Evolutionary conservation across 306 rosid species (phyloP), one percentile per base, ranked within the genome.

Genomic region (Delonix regia): DNA sequence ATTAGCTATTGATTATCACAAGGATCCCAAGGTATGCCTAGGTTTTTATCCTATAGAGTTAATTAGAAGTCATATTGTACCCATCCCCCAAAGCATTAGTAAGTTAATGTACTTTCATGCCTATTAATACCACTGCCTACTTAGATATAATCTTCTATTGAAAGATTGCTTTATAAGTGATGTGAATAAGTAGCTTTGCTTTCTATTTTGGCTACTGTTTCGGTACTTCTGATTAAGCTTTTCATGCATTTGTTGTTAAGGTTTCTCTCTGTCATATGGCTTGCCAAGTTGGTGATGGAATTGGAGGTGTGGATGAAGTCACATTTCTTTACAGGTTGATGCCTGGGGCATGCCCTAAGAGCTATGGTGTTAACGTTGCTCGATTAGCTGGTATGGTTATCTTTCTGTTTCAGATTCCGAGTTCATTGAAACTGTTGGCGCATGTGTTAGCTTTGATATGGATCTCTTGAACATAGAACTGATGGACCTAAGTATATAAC

Each of bases 311-410:
- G 81, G 98, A 96, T 34, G 97, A 96, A 85, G 98, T 96, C 67
- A 93, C 94, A 77, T 96, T 96, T 85, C 99, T 96, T 70, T 91
- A 96, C 78, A 89, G 90, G 86, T 76, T 93, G 85, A 91, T 88
- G 12, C 77, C 79, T 3, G 98, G 98, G 83, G 91, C 97, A 44
- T 96, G 99, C 82, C 99, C 99, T 68, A 96, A 91, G 88, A 93
- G 99, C 89, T 96, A 93, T 87, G 99, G 97, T 59, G 97, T 93
- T 77, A 93, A 93, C 69, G 92, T 96, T 80, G 97, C 99, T 21
- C 94, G 93, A 65, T 73, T 96, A 87, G 99, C 99, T 70, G 97
- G 97, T 93, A 88, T 53, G 87, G 13, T 8, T 55, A 22, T 64
- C 38, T 82, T 77, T 9, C 55, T 27, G 48, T 41, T 77, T 53